Conservation (phyloP, 2,329 filamentous ascomycete species). For the Zasmidium angulare region DNA sequence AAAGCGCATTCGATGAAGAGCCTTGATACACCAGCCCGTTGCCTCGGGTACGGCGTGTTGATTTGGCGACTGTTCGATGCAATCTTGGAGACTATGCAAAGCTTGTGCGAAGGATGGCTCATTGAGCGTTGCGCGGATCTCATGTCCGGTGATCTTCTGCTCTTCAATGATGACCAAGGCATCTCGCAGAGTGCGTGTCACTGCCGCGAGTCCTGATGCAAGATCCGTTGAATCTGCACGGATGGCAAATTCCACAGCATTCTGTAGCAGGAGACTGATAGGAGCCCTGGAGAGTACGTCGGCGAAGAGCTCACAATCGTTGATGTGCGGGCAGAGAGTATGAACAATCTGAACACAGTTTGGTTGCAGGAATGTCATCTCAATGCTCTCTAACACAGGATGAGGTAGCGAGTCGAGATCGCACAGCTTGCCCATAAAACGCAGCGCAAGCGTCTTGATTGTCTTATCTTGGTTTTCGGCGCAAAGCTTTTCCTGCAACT, state of each 20-base stretch:
- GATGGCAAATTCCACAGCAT: conserved; percentile 16
- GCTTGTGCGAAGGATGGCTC: conserved; percentile 16
- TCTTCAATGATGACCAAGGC: conserved; percentile 16
- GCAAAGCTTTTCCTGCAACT: conserved; percentile 35
- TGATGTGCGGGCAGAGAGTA: conserved; percentile 17
- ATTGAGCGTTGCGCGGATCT: conserved; percentile 15
- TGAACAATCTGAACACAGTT: conserved; percentile 14
- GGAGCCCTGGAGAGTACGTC: conserved; percentile 19
- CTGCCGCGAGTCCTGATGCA: conserved; percentile 16
- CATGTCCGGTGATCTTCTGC: conserved; percentile 20
- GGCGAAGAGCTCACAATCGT: conserved; percentile 21
- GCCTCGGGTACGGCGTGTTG: background rate
- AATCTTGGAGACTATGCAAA: conserved; percentile 8
- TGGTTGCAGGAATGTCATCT: conserved; percentile 19
- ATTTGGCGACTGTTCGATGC: background rate
- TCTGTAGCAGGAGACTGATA: conserved; percentile 19
- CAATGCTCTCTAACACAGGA: conserved; percentile 18
- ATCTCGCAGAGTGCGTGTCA: conserved; percentile 13
- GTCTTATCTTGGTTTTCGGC: conserved; percentile 18
- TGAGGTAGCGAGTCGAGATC: conserved; percentile 27
- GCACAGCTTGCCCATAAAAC: conserved; percentile 27
- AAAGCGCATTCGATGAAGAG: conserved; percentile 17
- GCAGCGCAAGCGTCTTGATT: conserved; percentile 28
- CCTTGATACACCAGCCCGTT: conserved; percentile 19
- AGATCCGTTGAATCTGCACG: conserved; percentile 13